A percentile compares a stretch with the other conserved stretches of the same genome.
Evolutionary conservation across 768 basidiomycete species (phyloP).

Genomic region (Leccinum rimulosum): DNA sequence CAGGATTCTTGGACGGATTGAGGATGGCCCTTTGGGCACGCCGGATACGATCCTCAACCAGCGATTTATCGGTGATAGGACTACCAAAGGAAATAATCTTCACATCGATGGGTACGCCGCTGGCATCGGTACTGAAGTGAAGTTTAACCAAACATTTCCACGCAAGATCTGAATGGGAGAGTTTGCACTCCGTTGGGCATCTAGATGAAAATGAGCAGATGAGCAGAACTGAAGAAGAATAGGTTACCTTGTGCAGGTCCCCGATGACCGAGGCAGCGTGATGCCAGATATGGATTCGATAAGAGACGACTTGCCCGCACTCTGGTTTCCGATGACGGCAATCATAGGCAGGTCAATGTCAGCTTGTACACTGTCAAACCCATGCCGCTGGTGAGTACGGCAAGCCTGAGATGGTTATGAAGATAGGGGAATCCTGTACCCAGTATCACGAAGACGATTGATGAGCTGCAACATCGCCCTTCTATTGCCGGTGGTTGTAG

Average conservation of each 20-base stretch:
- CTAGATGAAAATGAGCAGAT: constrained; percentile 27
- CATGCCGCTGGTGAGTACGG: neutral
- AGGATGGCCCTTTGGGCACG: constrained; percentile 66
- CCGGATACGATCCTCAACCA: constrained; percentile 65
- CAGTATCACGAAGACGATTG: constrained; percentile 59
- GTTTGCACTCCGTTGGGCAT: constrained; percentile 57
- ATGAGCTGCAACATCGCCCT: constrained; percentile 56
- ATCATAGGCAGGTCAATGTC: constrained; percentile 75
- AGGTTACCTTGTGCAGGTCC: constrained; percentile 69
- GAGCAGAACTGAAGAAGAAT: neutral
- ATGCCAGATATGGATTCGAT: constrained; percentile 78
- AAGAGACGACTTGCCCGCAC: constrained; percentile 73
- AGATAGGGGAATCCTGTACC: constrained; percentile 36
- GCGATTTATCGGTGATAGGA: constrained; percentile 45
- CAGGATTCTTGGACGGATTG: constrained; percentile 42
- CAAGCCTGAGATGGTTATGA: neutral
- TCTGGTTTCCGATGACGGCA: constrained; percentile 70
- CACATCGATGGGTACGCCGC: constrained; percentile 38
- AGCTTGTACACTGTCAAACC: constrained; percentile 49
- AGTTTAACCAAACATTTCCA: constrained; percentile 56
- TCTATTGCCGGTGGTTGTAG: constrained; percentile 39
- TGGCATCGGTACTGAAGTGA: constrained; percentile 40
- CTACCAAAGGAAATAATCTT: constrained; percentile 44
- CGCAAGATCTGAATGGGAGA: constrained; percentile 36
- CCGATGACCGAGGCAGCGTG: constrained; percentile 65